Conservation (phyloP, 176 grass and related monocot genomes). For the Lolium multiflorum region DNA sequence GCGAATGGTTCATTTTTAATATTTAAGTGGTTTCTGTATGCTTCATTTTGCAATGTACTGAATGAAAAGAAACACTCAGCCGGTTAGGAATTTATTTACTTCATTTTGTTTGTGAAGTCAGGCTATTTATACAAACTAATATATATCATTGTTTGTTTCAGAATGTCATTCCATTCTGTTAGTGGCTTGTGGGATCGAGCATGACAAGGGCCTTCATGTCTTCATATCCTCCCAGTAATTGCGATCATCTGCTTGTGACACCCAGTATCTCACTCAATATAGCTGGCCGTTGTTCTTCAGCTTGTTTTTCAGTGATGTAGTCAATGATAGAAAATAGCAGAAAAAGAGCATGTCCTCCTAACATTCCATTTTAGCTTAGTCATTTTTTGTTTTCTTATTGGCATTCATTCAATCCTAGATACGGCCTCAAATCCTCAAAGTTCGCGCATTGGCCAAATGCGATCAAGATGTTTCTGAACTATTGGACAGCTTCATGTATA, state of each 20-base stretch:
- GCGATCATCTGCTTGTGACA: constrained; percentile 31
- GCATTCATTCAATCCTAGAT: constrained; percentile 52
- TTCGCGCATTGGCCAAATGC: constrained; percentile 15
- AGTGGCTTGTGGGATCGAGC: constrained; percentile 37
- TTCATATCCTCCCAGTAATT: constrained; percentile 42
- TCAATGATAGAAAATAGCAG: constrained; percentile 42
- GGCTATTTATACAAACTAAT: constrained; percentile 38
- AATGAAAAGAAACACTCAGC: constrained; percentile 37
- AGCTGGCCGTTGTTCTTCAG: constrained; percentile 58
- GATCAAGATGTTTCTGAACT: constrained; percentile 31
- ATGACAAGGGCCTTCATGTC: constrained; percentile 32
- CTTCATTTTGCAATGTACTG: constrained; percentile 22
- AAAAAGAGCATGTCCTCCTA: constrained; percentile 22
- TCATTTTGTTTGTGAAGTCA: constrained; percentile 1
- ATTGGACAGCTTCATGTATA: constrained; percentile 47
- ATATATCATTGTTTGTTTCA: constrained; percentile 45
- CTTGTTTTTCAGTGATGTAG: constrained; percentile 53
- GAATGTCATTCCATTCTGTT: constrained; percentile 53
- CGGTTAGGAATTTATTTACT: constrained; percentile 20
- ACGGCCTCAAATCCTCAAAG: constrained; percentile 34
- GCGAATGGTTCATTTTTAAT: background rate
- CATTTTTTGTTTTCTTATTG: constrained; percentile 44
- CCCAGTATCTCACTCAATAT: constrained; percentile 40
- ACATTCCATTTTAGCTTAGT: constrained; percentile 40
- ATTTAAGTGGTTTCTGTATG: background rate